phyloP scores from a whole-genome alignment of 2,329 filamentous ascomycete genomes.

The Colletotrichum gloeosporioides region DNA sequence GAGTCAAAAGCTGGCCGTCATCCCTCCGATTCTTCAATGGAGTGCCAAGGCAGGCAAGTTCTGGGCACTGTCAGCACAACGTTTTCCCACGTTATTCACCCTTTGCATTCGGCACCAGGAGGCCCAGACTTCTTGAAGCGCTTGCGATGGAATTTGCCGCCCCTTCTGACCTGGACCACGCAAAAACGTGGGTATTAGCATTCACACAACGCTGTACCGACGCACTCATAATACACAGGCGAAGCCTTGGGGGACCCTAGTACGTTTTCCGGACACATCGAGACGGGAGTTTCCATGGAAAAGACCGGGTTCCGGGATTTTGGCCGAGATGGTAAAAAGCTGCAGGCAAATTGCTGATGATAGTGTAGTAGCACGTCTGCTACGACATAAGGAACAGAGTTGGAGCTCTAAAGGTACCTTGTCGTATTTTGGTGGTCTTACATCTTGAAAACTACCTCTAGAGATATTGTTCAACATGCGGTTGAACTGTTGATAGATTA shows the following conservation, averaged over 20 bases:
- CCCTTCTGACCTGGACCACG: accelerated
- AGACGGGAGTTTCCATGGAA: neutral
- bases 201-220: neutral
- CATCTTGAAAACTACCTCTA: too few relatives aligned
- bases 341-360: neutral
- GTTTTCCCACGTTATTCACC: neutral
- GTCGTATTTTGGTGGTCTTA: too few relatives aligned
- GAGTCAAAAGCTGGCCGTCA: neutral
- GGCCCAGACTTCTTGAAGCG: neutral
- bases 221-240: neutral
- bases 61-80: neutral
- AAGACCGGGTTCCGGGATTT: neutral
- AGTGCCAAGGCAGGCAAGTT: neutral
- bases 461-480: too few relatives aligned
- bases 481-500: too few relatives aligned
- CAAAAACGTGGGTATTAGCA: neutral
- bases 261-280: neutral
- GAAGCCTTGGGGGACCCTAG: neutral
- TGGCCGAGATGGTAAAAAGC: neutral
- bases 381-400: too few relatives aligned
- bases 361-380: too few relatives aligned
- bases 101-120: neutral
- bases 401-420: too few relatives aligned
- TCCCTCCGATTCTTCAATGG: neutral
- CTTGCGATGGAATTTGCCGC: neutral